Base-by-base conservation (phyloP, 164 flowering plant species). In the Liriodendron chinense region DNA sequence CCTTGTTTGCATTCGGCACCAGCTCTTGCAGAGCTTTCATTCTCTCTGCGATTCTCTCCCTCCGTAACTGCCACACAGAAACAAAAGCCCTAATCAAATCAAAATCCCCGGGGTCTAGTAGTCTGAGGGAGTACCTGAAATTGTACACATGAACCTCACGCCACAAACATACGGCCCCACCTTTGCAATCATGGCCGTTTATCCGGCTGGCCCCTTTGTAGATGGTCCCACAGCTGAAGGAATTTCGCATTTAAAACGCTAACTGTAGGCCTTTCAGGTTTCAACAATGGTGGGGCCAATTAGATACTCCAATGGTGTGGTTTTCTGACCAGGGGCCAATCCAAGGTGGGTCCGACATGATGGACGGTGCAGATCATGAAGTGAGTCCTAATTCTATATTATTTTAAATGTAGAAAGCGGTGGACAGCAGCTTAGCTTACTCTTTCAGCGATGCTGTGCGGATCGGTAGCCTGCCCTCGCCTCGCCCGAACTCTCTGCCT, bases 1-100 rank as follows among this genome's bases (percentile, higher is more conserved):
- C 99, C 99, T 96, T 96, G 78, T 96, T 94, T 72, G 97, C 97
- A 85, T 96, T 94, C 34, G 99, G 99, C 67, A 96, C 99, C 20
- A 96, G 92, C 80, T 91, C 99, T 79, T 96, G 99, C 70, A 96
- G 87, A 59, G 91, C 86, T 81, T 91, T 96, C 99, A 96, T 96
- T 78, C 99, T 87, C 81, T 96, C 99, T 62, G 99, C 98, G 71
- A 96, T 96, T 82, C 98, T 86, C 86, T 96, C 99, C 76, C 99
- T 89, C 63, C 99, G 87, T 76, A 96, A 80, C 99, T 96, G 93
- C 80, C 62, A 53, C 71, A 70, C 49, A 65, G 74, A 72, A 24
- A 78, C 71, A 65, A n/a, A 57, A 25, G 50, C 13, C 43, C 24
- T 23, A 59, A 21, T 66, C 47, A 66, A 28, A 62, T 0, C n/a